Conservation (phyloP, 177 flowering plant genomes). For the Vitis hybrid region DNA sequence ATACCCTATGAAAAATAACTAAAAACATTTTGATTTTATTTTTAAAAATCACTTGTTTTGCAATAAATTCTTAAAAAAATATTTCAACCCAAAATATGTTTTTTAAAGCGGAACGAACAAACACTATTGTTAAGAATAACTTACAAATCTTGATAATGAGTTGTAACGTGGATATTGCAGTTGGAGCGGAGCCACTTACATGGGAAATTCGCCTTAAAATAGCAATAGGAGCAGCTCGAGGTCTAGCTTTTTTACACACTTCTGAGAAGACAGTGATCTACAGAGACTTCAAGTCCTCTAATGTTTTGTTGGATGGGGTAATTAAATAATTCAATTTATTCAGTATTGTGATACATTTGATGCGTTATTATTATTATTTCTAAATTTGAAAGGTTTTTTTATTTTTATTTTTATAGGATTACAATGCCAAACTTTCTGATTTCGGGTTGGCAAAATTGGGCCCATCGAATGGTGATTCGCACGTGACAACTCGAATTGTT, state of each 20-base stretch:
- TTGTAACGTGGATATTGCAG: constrained; percentile 10
- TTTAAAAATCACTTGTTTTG: too few relatives aligned
- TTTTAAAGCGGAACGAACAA: too few relatives aligned
- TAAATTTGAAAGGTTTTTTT: background rate
- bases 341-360: background rate
- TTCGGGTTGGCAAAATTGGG: constrained; percentile 55
- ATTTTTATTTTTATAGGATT: constrained; percentile 19
- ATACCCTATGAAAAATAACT: too few relatives aligned
- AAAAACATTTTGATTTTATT: too few relatives aligned
- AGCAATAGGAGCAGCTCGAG: constrained; percentile 48
- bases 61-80: too few relatives aligned
- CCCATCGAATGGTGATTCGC: constrained; percentile 40
- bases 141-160: too few relatives aligned
- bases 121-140: too few relatives aligned
- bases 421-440: constrained; percentile 54
- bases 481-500: constrained; percentile 39
- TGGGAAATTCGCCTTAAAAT: constrained; percentile 42
- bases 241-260: constrained; percentile 37
- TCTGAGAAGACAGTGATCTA: constrained; percentile 41
- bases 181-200: constrained; percentile 36
- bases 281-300: constrained; percentile 46
- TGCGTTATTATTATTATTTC: background rate
- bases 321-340: background rate
- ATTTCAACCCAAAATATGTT: too few relatives aligned
- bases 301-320: constrained; percentile 44